Evolutionary conservation across 352 stramenopile species (phyloP).

Genomic region (Elongisporangium prolatum): DNA sequence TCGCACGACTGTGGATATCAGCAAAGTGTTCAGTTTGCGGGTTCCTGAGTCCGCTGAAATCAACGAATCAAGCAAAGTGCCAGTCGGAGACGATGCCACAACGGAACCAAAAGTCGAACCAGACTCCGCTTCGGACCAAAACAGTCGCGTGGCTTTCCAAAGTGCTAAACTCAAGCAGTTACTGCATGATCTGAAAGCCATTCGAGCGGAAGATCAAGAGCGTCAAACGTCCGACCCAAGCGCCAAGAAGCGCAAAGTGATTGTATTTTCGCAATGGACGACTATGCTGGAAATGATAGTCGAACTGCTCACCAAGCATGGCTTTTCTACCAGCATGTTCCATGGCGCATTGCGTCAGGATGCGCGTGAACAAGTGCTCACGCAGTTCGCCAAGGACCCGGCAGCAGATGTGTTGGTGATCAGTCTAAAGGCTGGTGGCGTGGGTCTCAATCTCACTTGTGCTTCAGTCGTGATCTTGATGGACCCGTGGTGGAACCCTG

Average conservation of each 20-base stretch:
- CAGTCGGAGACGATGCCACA: background rate
- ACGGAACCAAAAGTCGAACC: background rate
- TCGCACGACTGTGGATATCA: conserved; percentile 49
- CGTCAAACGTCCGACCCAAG: conserved; percentile 8
- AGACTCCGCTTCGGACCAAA: conserved; percentile 3
- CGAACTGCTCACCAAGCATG: conserved; percentile 36
- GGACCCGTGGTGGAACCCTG: conserved; percentile 93
- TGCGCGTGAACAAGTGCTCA: conserved; percentile 63
- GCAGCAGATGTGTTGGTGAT: conserved; percentile 77
- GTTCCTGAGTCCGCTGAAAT: conserved; percentile 6
- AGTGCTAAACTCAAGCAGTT: conserved; percentile 72
- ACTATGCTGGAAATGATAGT: conserved; percentile 85
- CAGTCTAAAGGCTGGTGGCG: conserved; percentile 84
- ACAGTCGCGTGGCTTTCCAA: conserved; percentile 32
- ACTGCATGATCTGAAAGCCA: conserved; percentile 50
- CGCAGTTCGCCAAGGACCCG: conserved; percentile 51
- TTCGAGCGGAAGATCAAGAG: conserved; percentile 43
- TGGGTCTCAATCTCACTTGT: conserved; percentile 89
- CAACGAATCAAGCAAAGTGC: background rate
- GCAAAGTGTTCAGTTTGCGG: conserved; percentile 52
- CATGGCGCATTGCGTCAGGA: conserved; percentile 72
- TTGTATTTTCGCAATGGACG: conserved; percentile 91
- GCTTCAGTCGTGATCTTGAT: conserved; percentile 88
- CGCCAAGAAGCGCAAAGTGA: conserved; percentile 62
- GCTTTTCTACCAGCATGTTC: conserved; percentile 61